Evolutionary conservation across 176 grass and related monocot genomes (phyloP).

Genomic region (Tillandsia leiboldiana): DNA sequence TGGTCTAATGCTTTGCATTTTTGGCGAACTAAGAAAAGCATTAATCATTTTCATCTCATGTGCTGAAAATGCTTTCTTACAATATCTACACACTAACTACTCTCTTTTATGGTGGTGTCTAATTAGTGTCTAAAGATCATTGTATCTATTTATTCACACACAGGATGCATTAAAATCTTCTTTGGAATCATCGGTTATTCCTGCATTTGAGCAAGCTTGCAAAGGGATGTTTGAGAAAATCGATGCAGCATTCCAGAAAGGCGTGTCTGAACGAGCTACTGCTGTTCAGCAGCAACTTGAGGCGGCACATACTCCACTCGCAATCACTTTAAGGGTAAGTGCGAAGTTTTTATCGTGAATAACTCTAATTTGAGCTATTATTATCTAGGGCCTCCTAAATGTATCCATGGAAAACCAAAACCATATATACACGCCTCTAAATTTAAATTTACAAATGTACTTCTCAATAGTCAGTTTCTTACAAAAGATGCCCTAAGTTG

Average conservation of each 20-base stretch:
- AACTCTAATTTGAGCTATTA: too few species aligned
- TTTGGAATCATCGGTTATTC: conserved; percentile 73
- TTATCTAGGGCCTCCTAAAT: too few species aligned
- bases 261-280: conserved; percentile 61
- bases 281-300: conserved; percentile 62
- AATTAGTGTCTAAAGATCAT: background rate
- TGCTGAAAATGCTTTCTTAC: background rate
- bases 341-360: too few species aligned
- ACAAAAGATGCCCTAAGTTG: too few species aligned
- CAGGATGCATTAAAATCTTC: conserved; percentile 64
- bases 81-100: background rate
- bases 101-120: background rate
- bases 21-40: background rate
- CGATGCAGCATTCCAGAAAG: conserved; percentile 78
- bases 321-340: conserved; percentile 63
- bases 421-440: too few species aligned
- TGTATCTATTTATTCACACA: background rate
- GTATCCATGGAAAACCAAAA: too few species aligned
- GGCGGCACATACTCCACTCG: conserved; percentile 62
- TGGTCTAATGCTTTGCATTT: background rate
- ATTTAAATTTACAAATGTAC: too few species aligned
- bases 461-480: too few species aligned
- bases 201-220: conserved; percentile 83
- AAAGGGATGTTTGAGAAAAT: conserved; percentile 79
- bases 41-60: background rate